These are phyloP conservation scores for Neospora caninum DNA, from an alignment of 169 alveolate genomes.

Conservation along the genomic window DNA sequence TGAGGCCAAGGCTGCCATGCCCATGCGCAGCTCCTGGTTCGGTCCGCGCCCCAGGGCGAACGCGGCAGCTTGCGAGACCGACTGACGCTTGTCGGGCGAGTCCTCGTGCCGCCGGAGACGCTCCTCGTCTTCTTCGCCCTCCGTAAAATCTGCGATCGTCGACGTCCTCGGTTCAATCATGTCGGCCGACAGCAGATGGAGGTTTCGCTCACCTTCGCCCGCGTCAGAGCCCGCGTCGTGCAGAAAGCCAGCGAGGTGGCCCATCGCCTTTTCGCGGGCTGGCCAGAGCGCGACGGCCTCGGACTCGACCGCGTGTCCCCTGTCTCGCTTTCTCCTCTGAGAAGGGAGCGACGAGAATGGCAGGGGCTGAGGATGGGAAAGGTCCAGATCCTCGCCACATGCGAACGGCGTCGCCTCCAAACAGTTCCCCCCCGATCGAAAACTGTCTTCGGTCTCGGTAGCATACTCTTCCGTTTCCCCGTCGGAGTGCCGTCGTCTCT, in stretches of 20 bases:
- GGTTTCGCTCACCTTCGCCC: not conserved
- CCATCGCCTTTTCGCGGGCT: not conserved
- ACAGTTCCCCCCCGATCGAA: not conserved
- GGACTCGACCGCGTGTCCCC: not conserved
- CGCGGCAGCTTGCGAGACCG: not conserved
- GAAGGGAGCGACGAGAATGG: not conserved
- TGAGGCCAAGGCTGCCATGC: not conserved
- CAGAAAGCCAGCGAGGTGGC: not conserved
- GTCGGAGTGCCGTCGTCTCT: no score
- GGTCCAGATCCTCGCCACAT: not conserved
- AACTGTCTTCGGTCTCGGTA: not conserved
- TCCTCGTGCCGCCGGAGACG: not conserved
- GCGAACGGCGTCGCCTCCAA: constrained; percentile 1
- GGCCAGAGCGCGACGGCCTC: not conserved
- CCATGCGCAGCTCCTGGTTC: not conserved
- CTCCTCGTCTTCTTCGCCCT: not conserved
- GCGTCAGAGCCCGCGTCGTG: not conserved
- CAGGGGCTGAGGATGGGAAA: not conserved
- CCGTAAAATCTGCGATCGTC: not conserved
- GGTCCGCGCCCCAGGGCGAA: not conserved
- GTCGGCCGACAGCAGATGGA: not conserved
- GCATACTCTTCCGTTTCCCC: no score
- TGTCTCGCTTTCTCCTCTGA: not conserved
- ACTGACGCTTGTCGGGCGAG: not conserved
- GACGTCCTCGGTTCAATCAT: not conserved